A percentile compares a stretch with the other conserved stretches of the same genome.
These are phyloP conservation scores for Quercus tomentella DNA, from an alignment of 331 rosid genomes.

Conservation along the genomic window DNA sequence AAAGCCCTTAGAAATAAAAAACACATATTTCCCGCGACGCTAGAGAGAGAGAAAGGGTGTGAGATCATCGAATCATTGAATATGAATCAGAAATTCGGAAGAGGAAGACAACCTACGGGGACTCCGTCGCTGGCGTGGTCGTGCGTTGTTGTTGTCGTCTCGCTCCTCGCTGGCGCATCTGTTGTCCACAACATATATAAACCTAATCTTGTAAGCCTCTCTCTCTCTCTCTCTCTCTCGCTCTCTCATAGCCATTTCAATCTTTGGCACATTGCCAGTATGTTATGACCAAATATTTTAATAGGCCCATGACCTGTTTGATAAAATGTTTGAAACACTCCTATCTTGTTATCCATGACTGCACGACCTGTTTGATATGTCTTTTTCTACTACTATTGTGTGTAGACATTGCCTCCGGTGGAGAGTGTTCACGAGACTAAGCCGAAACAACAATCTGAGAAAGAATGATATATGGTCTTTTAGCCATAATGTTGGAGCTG, in stretches of 20 bases:
- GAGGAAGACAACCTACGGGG: constrained; percentile 33
- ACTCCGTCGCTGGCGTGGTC: constrained; percentile 49
- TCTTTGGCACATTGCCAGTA: background rate
- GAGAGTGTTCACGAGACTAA: background rate
- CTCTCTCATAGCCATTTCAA: background rate
- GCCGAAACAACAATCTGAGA: constrained; percentile 6
- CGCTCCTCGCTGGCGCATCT: constrained; percentile 43
- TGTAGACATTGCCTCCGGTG: constrained; percentile 22
- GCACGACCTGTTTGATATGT: background rate
- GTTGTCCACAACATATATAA: constrained; percentile 42
- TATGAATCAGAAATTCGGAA: constrained; percentile 42
- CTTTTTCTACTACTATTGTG: background rate
- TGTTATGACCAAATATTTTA: background rate
- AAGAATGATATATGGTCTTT: background rate
- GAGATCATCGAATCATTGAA: background rate
- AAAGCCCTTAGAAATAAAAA: too few relatives aligned
- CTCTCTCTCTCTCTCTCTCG: background rate
- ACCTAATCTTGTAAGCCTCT: constrained; percentile 33
- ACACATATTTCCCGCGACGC: too few relatives aligned
- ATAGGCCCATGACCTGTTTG: too few relatives aligned
- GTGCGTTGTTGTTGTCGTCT: constrained; percentile 33
- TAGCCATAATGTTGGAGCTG: background rate
- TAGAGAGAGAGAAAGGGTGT: background rate
- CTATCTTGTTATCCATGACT: too few relatives aligned
- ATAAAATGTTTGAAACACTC: too few relatives aligned